Evolutionary conservation across 192 early-diverging fungal genomes (phyloP).

Genomic region (Rhizoclosmatium globosum): DNA sequence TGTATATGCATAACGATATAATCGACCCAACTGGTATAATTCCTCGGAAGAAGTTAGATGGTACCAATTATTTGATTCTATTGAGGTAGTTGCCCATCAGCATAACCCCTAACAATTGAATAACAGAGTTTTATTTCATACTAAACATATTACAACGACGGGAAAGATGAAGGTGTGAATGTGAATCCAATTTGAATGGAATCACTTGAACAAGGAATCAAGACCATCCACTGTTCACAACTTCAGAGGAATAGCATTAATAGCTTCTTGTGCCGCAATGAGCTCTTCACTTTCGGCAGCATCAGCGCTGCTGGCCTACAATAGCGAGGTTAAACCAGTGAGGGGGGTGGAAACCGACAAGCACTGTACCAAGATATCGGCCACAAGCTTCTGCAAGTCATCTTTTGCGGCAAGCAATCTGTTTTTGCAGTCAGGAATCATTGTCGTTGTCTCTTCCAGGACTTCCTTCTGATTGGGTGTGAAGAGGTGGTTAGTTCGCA

Average conservation of each 20-base stretch:
- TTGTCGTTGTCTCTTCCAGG: slow-evolving; percentile 56
- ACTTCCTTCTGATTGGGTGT: slow-evolving; percentile 45
- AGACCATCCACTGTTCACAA: no score
- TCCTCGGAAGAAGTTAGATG: no score
- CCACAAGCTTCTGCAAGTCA: slow-evolving; percentile 41
- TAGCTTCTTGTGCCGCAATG: slow-evolving; percentile 34
- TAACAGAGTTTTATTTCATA: no score
- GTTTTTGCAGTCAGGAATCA: slow-evolving; percentile 54
- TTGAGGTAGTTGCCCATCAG: no score
- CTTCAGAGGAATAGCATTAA: slow-evolving; percentile 5
- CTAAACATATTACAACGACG: no score
- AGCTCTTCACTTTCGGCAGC: slow-evolving; percentile 30
- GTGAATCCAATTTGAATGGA: no score
- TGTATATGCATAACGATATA: no score
- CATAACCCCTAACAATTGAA: no score
- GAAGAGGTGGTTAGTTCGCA: not conserved
- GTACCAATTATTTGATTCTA: no score
- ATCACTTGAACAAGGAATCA: no score
- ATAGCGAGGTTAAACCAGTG: not conserved
- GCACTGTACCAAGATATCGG: slow-evolving; percentile 22
- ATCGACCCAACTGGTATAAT: no score
- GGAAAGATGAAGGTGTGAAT: no score
- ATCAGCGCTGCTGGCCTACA: slow-evolving; percentile 11
- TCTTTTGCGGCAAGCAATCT: slow-evolving; percentile 45
- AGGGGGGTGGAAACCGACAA: slow-evolving; percentile 6